Evolutionary conservation across 257 asterid genomes (phyloP).

Genomic region (Capsicum pubescens): DNA sequence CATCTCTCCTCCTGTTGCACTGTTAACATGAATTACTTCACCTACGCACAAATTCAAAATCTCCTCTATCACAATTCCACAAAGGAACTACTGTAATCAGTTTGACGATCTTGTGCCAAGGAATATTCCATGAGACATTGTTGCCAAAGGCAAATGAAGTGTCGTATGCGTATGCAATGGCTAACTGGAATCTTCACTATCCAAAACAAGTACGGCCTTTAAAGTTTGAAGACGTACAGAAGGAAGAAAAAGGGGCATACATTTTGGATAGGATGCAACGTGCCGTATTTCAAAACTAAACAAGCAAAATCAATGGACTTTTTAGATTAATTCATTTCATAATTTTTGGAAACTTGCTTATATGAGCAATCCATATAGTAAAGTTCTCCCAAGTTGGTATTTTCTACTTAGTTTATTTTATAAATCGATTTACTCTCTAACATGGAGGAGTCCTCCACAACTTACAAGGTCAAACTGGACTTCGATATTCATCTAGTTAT

Average conservation of each 20-base stretch:
- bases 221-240: too few relatives aligned
- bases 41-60: conserved; percentile 45
- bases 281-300: too few relatives aligned
- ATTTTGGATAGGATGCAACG: too few relatives aligned
- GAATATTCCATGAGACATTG: not conserved
- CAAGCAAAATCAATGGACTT: too few relatives aligned
- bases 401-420: too few relatives aligned
- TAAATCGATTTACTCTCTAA: too few relatives aligned
- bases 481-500: too few relatives aligned
- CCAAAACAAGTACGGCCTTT: not conserved
- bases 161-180: not conserved
- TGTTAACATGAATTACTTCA: conserved; percentile 56
- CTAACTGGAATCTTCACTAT: not conserved
- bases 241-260: too few relatives aligned
- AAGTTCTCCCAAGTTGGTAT: too few relatives aligned
- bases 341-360: not conserved
- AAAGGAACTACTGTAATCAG: not conserved
- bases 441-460: too few relatives aligned
- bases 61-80: not conserved
- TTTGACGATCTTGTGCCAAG: not conserved
- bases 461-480: too few relatives aligned
- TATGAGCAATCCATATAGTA: too few relatives aligned
- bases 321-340: not conserved
- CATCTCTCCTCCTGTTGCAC: conserved; percentile 51
- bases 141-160: not conserved